Evolutionary conservation across 202 grass and related monocot species (phyloP).

Genomic region (Schoenoplectus tabernaemontani): DNA sequence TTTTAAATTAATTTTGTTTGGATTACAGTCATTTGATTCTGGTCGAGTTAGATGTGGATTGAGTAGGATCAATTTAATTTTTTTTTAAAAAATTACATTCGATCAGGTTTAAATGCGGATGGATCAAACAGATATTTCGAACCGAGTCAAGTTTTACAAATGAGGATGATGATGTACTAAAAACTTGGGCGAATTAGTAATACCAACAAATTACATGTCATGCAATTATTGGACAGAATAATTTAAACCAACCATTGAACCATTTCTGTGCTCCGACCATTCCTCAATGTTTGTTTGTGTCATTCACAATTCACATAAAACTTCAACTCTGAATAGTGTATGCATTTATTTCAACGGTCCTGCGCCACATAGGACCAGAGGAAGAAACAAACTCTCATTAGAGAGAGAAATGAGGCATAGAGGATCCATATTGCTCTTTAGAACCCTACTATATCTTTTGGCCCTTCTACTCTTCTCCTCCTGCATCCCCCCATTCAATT

Average conservation of each 20-base stretch:
- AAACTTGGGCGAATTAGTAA: neutral
- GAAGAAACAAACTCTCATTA: conserved; percentile 10
- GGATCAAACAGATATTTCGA: too few species aligned
- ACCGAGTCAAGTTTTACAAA: too few species aligned
- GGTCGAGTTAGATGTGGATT: too few species aligned
- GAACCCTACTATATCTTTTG: conserved; percentile 30
- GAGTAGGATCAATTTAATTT: too few species aligned
- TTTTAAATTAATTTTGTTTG: too few species aligned
- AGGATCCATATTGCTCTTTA: conserved; percentile 43
- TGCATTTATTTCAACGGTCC: conserved; percentile 39
- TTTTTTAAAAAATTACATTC: too few species aligned
- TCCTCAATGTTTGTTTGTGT: neutral
- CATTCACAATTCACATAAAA: neutral
- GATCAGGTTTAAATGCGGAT: too few species aligned
- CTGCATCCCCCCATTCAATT: neutral
- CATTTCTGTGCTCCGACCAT: neutral
- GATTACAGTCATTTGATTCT: too few species aligned
- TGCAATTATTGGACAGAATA: conserved; percentile 16
- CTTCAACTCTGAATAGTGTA: conserved; percentile 14
- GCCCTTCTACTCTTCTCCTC: conserved; percentile 24
- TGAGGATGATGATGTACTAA: neutral
- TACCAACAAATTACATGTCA: neutral
- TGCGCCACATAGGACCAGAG: conserved; percentile 44
- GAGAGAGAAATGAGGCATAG: conserved; percentile 32
- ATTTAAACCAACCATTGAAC: conserved; percentile 5